Conservation (phyloP, 2,329 filamentous ascomycete species). For the Hymenoscyphus repandus region DNA sequence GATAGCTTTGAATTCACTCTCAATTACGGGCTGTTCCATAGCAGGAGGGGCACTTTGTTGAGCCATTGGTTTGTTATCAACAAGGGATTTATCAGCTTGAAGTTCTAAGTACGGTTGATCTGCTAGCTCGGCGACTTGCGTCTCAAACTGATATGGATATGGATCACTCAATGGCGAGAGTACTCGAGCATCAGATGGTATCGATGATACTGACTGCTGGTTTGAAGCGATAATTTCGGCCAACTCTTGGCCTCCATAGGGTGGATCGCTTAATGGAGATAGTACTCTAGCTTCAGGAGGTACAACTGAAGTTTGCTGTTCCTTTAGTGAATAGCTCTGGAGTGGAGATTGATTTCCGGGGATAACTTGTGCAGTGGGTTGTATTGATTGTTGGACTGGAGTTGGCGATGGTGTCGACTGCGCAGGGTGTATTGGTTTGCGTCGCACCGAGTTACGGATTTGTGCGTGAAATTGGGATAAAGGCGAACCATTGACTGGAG, state of each 20-base stretch:
- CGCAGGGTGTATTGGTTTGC: slow-evolving; percentile 2
- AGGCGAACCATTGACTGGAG: background rate
- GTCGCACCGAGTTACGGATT: slow-evolving; percentile 1
- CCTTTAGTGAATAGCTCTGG: background rate
- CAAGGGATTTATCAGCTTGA: background rate
- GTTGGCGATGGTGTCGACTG: background rate
- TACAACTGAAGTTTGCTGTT: no score
- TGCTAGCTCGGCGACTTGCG: background rate
- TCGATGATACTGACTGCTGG: background rate
- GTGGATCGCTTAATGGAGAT: no score
- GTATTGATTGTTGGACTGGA: background rate
- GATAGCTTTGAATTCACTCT: slow-evolving; percentile 1
- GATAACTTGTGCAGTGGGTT: background rate
- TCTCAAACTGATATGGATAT: background rate
- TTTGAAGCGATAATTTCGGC: no score
- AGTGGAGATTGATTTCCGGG: background rate
- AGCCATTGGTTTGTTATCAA: background rate
- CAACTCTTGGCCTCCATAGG: no score
- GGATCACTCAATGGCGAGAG: background rate
- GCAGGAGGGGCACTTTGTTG: background rate
- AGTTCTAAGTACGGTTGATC: background rate
- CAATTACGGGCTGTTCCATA: background rate
- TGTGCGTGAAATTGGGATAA: slow-evolving; percentile 2
- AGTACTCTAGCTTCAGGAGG: no score
- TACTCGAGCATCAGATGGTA: background rate